Percentiles rank a stretch among this genome's conserved stretches.
phyloP scores from a whole-genome alignment of 768 basidiomycete species.

The Naganishia kalamii region DNA sequence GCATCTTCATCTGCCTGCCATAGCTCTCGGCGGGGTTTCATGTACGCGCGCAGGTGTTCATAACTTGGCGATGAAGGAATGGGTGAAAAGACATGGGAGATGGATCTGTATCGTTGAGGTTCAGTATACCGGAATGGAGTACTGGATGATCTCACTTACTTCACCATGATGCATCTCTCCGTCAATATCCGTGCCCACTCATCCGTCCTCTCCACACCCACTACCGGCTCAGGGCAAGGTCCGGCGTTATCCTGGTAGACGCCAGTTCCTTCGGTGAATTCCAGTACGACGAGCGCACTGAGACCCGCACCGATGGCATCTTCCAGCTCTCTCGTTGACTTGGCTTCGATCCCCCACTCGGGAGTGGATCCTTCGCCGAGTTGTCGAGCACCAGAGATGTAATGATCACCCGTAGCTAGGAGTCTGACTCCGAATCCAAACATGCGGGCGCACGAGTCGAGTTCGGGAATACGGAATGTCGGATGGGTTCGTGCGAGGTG shows the following conservation, averaged over 20 bases:
- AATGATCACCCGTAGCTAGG: constrained; percentile 50
- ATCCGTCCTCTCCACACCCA: constrained; percentile 54
- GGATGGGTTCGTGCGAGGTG: constrained; percentile 74
- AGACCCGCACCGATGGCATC: background rate
- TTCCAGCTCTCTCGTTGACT: constrained; percentile 7
- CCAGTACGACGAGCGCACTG: constrained; percentile 19
- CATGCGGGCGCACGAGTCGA: constrained; percentile 68
- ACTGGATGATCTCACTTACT: constrained; percentile 51
- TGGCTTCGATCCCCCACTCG: constrained; percentile 48
- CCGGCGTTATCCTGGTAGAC: constrained; percentile 13
- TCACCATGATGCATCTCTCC: constrained; percentile 71
- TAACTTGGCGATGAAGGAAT: constrained; percentile 68
- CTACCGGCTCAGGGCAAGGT: constrained; percentile 36
- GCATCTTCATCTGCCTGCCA: constrained; percentile 20
- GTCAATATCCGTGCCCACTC: constrained; percentile 69
- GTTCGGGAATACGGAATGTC: constrained; percentile 77
- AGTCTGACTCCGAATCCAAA: constrained; percentile 60
- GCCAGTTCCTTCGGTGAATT: constrained; percentile 15
- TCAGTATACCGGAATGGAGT: background rate
- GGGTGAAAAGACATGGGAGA: constrained; percentile 71
- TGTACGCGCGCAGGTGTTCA: constrained; percentile 44
- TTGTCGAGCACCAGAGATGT: constrained; percentile 25
- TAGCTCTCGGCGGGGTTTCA: background rate
- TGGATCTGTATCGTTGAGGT: constrained; percentile 52
- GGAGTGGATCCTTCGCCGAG: constrained; percentile 48